A percentile compares a stretch with the other conserved stretches of the same genome.
Evolutionary conservation across 805 yeast genomes (phyloP).

Genomic region (Saccharomyces kudriavzevii): DNA sequence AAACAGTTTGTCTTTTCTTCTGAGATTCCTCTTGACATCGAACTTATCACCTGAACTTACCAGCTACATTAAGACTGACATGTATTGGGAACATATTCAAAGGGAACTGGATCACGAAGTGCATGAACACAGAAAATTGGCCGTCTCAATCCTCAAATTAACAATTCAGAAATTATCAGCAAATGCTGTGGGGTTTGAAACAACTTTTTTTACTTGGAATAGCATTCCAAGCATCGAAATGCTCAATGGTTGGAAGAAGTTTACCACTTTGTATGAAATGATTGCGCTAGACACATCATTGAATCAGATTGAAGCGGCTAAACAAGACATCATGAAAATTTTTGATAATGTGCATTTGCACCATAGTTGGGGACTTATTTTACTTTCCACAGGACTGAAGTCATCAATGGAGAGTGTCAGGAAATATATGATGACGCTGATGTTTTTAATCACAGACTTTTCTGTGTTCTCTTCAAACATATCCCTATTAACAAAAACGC

Average conservation of each 20-base stretch:
- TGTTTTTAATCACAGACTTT: slow-evolving; percentile 46
- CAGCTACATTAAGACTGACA: slow-evolving; percentile 12
- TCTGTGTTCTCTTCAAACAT: slow-evolving; percentile 39
- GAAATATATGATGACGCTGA: slow-evolving; percentile 47
- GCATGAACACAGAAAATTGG: slow-evolving; percentile 64
- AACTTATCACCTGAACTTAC: slow-evolving; percentile 3
- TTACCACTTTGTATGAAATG: slow-evolving; percentile 67
- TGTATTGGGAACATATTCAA: slow-evolving; percentile 54
- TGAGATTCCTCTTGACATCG: slow-evolving; percentile 40
- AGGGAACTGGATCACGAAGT: slow-evolving; percentile 43
- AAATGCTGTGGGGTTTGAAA: slow-evolving; percentile 4
- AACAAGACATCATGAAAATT: slow-evolving; percentile 49
- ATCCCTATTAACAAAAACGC: slow-evolving; percentile 31
- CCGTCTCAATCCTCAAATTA: slow-evolving; percentile 55
- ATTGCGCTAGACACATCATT: slow-evolving; percentile 77
- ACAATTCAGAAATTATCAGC: slow-evolving; percentile 43
- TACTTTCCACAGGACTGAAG: slow-evolving; percentile 67
- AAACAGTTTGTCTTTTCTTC: slow-evolving; percentile 46
- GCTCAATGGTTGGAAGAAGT: slow-evolving; percentile 56
- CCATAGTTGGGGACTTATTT: slow-evolving; percentile 61
- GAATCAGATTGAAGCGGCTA: slow-evolving; percentile 78
- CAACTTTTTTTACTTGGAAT: slow-evolving; percentile 12
- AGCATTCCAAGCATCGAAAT: slow-evolving; percentile 29
- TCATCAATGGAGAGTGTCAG: slow-evolving; percentile 75
- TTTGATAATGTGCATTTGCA: slow-evolving; percentile 49